A percentile compares a stretch with the other conserved stretches of the same genome.
phyloP scores from a whole-genome alignment of 306 rosid genomes.

The Chamaecrista fasciculata region DNA sequence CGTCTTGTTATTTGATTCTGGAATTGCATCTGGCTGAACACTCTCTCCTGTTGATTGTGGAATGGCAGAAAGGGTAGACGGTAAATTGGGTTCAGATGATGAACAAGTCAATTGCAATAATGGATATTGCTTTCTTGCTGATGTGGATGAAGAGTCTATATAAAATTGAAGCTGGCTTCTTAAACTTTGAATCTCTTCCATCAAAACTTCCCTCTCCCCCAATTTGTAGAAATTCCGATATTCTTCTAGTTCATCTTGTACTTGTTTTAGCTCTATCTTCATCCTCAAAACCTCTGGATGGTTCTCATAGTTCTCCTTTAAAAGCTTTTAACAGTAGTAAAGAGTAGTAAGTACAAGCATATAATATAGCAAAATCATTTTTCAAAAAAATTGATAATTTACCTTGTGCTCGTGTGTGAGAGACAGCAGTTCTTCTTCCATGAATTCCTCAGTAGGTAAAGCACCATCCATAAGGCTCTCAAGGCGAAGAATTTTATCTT shows the following conservation, averaged over 20 bases:
- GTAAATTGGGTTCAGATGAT: slow-evolving; percentile 48
- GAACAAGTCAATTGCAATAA: slow-evolving; percentile 61
- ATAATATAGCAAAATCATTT: not conserved
- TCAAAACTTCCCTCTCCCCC: slow-evolving; percentile 92
- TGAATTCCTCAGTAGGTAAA: slow-evolving; percentile 83
- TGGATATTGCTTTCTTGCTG: slow-evolving; percentile 54
- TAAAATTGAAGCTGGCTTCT: slow-evolving; percentile 90
- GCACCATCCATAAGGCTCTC: slow-evolving; percentile 94
- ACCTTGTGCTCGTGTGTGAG: slow-evolving; percentile 82
- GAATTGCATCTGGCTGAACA: slow-evolving; percentile 43
- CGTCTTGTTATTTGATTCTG: slow-evolving; percentile 48
- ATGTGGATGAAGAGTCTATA: slow-evolving; percentile 61
- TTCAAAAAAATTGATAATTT: slow-evolving; percentile 22
- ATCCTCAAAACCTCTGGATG: slow-evolving; percentile 87
- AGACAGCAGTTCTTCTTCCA: slow-evolving; percentile 74
- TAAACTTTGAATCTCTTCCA: slow-evolving; percentile 92
- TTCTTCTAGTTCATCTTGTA: slow-evolving; percentile 70
- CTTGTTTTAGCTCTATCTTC: slow-evolving; percentile 73
- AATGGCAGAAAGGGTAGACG: slow-evolving; percentile 56
- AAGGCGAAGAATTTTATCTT: slow-evolving; percentile 86
- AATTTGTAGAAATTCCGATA: slow-evolving; percentile 67
- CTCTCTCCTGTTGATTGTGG: slow-evolving; percentile 59
- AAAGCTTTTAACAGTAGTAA: slow-evolving; percentile 59
- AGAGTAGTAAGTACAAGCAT: slow-evolving; percentile 34
- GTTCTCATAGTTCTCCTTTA: slow-evolving; percentile 83